phyloP scores from a whole-genome alignment of 2,329 filamentous ascomycete genomes.

The Lithohypha guttulata region DNA sequence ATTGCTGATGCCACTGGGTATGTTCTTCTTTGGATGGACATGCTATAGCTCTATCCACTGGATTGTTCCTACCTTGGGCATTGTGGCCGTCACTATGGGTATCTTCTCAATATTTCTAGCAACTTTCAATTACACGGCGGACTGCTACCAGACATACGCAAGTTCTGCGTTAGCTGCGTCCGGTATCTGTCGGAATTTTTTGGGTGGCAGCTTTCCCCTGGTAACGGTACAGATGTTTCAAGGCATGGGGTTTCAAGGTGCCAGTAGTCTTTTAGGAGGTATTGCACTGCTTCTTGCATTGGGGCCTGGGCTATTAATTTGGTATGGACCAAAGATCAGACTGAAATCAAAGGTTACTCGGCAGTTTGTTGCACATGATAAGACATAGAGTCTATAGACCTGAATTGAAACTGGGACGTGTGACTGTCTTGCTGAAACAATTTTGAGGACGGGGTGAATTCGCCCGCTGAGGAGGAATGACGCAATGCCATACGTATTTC shows the following conservation, averaged over 20 bases:
- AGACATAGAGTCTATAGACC: too few species aligned
- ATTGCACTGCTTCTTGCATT: conserved; percentile 56
- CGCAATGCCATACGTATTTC: too few species aligned
- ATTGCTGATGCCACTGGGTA: conserved; percentile 63
- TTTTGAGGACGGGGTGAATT: too few species aligned
- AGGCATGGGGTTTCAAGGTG: conserved; percentile 58
- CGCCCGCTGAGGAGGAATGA: too few species aligned
- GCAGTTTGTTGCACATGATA: conserved; percentile 5
- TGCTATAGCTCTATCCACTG: conserved; percentile 49
- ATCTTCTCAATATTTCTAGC: conserved; percentile 81
- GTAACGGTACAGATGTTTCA: conserved; percentile 63
- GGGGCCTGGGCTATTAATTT: conserved; percentile 74
- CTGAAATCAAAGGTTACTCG: conserved; percentile 65
- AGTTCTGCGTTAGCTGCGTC: conserved; percentile 78
- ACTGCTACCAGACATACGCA: conserved; percentile 76
- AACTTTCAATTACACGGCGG: conserved; percentile 85
- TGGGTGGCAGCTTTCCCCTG: conserved; percentile 72
- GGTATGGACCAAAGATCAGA: conserved; percentile 67
- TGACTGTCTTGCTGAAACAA: too few species aligned
- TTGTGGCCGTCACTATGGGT: conserved; percentile 67
- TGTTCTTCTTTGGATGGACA: too few species aligned
- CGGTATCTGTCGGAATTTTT: conserved; percentile 75
- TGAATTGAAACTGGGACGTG: too few species aligned
- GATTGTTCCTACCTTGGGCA: conserved; percentile 59
- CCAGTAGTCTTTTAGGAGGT: conserved; percentile 64